Evolutionary conservation across 2,329 filamentous ascomycete species (phyloP).

Genomic region (Podosphaera aphanis): DNA sequence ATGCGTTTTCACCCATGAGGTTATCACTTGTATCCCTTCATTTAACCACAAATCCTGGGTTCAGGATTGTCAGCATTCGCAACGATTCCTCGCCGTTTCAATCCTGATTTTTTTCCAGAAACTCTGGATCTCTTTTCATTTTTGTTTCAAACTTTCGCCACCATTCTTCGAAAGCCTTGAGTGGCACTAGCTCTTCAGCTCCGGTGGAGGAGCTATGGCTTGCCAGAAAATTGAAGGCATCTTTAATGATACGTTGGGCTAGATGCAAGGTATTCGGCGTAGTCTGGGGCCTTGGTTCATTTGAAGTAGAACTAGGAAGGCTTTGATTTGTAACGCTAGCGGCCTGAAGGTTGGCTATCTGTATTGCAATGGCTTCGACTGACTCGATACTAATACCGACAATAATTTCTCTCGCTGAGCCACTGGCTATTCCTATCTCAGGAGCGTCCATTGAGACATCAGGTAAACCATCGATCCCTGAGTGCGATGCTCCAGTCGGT

Average conservation of each 20-base stretch:
- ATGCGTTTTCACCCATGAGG: background rate
- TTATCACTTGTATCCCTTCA: background rate
- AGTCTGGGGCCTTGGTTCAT: constrained; percentile 1
- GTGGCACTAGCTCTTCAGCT: constrained; percentile 64
- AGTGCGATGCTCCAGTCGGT: constrained; percentile 16
- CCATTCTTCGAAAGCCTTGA: constrained; percentile 92
- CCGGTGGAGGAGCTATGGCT: constrained; percentile 51
- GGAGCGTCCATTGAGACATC: constrained; percentile 14
- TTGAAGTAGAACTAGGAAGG: background rate
- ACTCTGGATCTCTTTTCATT: constrained; percentile 65
- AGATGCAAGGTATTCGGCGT: constrained; percentile 44
- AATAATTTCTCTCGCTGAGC: constrained; percentile 26
- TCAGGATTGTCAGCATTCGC: background rate
- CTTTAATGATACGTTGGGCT: constrained; percentile 83
- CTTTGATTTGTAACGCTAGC: constrained; percentile 15
- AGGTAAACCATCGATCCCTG: constrained; percentile 12
- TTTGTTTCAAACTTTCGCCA: constrained; percentile 88
- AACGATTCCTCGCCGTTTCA: no score
- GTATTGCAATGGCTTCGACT: constrained; percentile 42
- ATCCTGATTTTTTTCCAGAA: constrained; percentile 42
- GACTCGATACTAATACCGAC: constrained; percentile 70
- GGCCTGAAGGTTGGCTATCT: constrained; percentile 36
- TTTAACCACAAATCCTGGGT: background rate
- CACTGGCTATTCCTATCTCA: background rate
- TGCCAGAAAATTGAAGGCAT: constrained; percentile 89